Evolutionary conservation across 2,329 filamentous ascomycete genomes (phyloP).

Genomic region (Ceratocystis ficicola): DNA sequence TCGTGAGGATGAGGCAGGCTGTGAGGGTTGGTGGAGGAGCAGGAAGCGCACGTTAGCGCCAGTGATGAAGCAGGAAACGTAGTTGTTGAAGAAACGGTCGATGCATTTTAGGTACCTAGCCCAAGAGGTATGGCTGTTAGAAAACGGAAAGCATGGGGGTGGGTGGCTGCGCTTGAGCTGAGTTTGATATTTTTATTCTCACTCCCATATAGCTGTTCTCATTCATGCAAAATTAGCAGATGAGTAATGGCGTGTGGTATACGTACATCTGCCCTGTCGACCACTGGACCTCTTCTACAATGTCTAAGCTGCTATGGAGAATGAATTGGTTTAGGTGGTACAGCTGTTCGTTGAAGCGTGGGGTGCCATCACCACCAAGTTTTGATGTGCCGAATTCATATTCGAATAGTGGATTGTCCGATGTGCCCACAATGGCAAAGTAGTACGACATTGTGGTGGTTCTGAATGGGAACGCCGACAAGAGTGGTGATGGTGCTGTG

Average conservation of each 20-base stretch:
- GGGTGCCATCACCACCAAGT: constrained; percentile 81
- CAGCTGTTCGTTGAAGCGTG: constrained; percentile 77
- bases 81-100: constrained; percentile 92
- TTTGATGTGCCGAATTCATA: constrained; percentile 96
- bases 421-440: constrained; percentile 90
- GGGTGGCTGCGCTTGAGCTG: constrained; percentile 81
- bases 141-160: constrained; percentile 65
- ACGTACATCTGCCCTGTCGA: constrained; percentile 66
- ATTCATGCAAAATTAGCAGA: constrained; percentile 33
- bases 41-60: constrained; percentile 88
- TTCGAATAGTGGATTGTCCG: constrained; percentile 93
- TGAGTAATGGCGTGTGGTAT: not conserved
- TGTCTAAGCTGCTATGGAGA: constrained; percentile 83
- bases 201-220: too few relatives aligned
- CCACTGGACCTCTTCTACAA: constrained; percentile 96
- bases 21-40: constrained; percentile 69
- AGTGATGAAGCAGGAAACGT: constrained; percentile 89
- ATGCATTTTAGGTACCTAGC: constrained; percentile 86
- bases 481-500: not conserved
- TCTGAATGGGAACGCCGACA: not conserved
- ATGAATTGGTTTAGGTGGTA: constrained; percentile 96
- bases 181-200: constrained; percentile 51
- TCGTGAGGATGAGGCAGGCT: constrained; percentile 29
- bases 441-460: constrained; percentile 74
- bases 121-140: not conserved